These are phyloP conservation scores for Russula emetica DNA, from an alignment of 768 basidiomycete species.

Conservation along the genomic window DNA sequence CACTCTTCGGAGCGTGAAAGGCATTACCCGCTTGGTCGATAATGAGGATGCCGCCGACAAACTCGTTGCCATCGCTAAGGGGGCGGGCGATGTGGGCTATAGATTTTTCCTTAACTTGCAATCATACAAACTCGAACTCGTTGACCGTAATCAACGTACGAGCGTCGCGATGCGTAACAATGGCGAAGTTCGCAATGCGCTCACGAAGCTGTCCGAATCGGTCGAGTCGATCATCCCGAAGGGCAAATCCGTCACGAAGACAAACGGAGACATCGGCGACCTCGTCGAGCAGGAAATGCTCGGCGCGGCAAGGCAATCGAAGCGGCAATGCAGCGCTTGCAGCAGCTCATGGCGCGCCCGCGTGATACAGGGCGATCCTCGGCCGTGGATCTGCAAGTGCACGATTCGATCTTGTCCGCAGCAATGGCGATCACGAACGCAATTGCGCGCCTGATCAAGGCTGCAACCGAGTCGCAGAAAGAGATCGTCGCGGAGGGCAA, in stretches of 20 bases:
- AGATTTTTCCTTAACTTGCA: constrained; percentile 94
- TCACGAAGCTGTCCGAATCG: constrained; percentile 80
- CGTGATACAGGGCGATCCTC: constrained; percentile 83
- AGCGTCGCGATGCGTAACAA: constrained; percentile 89
- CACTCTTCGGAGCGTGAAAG: constrained; percentile 90
- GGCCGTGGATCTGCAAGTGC: constrained; percentile 91
- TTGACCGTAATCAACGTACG: constrained; percentile 65
- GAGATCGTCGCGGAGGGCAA: constrained; percentile 96
- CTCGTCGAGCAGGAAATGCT: constrained; percentile 97
- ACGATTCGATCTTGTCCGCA: constrained; percentile 92
- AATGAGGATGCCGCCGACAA: constrained; percentile 92
- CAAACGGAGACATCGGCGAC: constrained; percentile 92
- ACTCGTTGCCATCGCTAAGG: constrained; percentile 78
- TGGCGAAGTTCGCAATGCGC: constrained; percentile 73
- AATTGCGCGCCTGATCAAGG: constrained; percentile 90
- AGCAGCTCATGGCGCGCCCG: constrained; percentile 87
- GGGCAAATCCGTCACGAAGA: constrained; percentile 66
- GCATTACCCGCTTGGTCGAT: constrained; percentile 86
- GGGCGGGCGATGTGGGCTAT: constrained; percentile 81
- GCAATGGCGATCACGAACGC: constrained; percentile 95
- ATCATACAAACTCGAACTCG: constrained; percentile 86
- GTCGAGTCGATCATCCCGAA: constrained; percentile 86
- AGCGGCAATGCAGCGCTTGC: constrained; percentile 81
- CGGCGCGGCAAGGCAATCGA: constrained; percentile 91
- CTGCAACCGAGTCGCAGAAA: constrained; percentile 96